phyloP scores from a whole-genome alignment of 345 rosid species.

The Syzygium aromaticum region DNA sequence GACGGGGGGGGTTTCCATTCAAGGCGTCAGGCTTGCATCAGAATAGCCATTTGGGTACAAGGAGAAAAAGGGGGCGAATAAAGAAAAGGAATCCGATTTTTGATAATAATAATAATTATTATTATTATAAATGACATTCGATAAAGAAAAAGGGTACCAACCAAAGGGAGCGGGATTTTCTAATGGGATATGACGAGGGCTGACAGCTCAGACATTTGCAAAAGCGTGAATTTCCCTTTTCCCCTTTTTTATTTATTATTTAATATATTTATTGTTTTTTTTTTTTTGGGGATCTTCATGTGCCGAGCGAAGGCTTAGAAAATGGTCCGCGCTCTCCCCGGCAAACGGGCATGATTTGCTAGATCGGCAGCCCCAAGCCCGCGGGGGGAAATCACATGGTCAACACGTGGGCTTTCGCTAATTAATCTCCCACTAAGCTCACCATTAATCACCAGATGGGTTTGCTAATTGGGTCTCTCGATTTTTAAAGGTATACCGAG shows the following conservation, averaged over 20 bases:
- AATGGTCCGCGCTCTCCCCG: background rate
- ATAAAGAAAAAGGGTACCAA: background rate
- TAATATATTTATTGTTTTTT: background rate
- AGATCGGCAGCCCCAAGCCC: background rate
- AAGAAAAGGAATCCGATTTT: background rate
- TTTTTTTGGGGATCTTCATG: background rate
- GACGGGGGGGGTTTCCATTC: background rate
- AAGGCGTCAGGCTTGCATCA: background rate
- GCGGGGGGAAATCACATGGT: background rate
- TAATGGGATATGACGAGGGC: background rate
- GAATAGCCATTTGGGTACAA: background rate
- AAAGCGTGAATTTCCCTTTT: background rate
- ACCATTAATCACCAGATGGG: background rate
- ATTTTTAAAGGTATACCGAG: background rate
- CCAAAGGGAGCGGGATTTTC: background rate
- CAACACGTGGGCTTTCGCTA: background rate
- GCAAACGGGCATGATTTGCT: background rate
- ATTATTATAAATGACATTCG: background rate
- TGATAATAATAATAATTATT: background rate
- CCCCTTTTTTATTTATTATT: constrained; percentile 28
- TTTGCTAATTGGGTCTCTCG: background rate
- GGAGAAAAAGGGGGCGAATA: background rate
- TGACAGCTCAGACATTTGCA: constrained; percentile 26
- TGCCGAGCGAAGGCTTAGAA: background rate
- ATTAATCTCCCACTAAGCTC: background rate